Percentiles rank a stretch among this genome's conserved stretches.
Conservation (phyloP, 495 filamentous ascomycete species). For the Trichoderma asperelloides region DNA sequence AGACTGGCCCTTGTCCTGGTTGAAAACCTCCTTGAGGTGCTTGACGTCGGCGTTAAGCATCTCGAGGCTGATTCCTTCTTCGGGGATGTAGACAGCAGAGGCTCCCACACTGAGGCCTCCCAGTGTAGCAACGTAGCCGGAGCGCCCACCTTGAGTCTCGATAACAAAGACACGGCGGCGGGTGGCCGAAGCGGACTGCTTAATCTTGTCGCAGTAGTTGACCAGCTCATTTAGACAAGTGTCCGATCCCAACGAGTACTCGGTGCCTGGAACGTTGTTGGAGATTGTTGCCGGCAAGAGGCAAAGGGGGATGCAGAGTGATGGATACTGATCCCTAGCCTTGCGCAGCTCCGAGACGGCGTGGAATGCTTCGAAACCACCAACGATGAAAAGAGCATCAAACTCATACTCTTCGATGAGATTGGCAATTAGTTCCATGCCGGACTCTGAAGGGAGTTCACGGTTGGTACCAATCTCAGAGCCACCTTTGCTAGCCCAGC, state of each 20-base stretch:
- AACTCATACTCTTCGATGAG: conserved; percentile 81
- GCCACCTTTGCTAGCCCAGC: conserved; percentile 92
- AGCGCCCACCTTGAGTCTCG: conserved; percentile 92
- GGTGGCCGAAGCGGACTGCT: conserved; percentile 89
- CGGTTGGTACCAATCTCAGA: conserved; percentile 98
- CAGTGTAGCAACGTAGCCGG: conserved; percentile 88
- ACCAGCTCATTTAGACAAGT: conserved; percentile 97
- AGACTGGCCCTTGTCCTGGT: conserved; percentile 77
- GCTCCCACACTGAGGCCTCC: conserved; percentile 85
- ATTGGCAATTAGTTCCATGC: conserved; percentile 71
- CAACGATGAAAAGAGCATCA: conserved; percentile 84
- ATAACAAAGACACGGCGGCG: conserved; percentile 93
- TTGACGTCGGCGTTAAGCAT: conserved; percentile 90
- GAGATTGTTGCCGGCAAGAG: conserved; percentile 93
- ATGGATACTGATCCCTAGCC: conserved; percentile 65
- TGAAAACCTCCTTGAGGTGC: conserved; percentile 78
- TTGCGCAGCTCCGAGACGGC: conserved; percentile 77
- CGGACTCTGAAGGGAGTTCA: conserved; percentile 74
- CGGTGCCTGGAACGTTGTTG: conserved; percentile 96
- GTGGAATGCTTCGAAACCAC: conserved; percentile 96
- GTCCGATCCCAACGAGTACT: conserved; percentile 94
- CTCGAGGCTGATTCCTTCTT: conserved; percentile 88
- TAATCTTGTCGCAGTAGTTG: conserved; percentile 92
- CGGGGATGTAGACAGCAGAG: conserved; percentile 92
- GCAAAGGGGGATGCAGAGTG: conserved; percentile 88